Evolutionary conservation across 129 eudicot species (phyloP).

Genomic region (Chrysanthemum lavandulifolium): DNA sequence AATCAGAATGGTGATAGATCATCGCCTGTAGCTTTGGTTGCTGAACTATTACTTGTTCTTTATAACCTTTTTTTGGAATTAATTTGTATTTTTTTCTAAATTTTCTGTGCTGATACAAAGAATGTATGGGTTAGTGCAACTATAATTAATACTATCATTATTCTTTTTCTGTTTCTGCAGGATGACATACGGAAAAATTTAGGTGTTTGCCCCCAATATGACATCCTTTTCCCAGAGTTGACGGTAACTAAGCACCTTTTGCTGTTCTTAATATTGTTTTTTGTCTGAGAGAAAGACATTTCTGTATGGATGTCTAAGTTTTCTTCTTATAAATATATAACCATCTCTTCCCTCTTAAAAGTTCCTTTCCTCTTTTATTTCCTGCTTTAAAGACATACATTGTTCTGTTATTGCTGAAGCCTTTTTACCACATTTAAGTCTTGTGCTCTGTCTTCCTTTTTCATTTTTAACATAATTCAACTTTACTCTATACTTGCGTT

Average conservation of each 20-base stretch:
- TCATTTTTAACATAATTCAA: neutral
- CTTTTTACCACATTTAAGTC: too few relatives aligned
- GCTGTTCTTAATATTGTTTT: neutral
- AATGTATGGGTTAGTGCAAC: neutral
- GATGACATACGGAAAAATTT: slow-evolving; percentile 87
- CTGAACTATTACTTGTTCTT: slow-evolving; percentile 3
- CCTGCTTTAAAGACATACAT: neutral
- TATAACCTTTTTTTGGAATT: neutral
- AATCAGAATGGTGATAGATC: slow-evolving; percentile 9
- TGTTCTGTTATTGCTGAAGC: neutral
- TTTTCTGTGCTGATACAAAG: neutral
- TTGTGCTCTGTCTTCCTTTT: neutral
- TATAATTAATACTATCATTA: neutral
- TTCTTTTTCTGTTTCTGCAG: slow-evolving; percentile 52
- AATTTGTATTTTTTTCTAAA: neutral
- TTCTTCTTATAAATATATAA: neutral
- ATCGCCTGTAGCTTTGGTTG: neutral
- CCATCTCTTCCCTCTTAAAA: neutral
- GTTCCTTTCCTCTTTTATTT: neutral
- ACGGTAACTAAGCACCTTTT: slow-evolving; percentile 55
- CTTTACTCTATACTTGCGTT: too few relatives aligned
- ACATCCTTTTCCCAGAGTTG: slow-evolving; percentile 91
- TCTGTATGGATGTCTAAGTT: slow-evolving; percentile 11
- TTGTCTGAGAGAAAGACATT: slow-evolving; percentile 1
- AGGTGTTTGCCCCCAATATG: slow-evolving; percentile 98